Base-by-base conservation (phyloP, 106 monocot genomes). In the Dioscorea zingiberensis region DNA sequence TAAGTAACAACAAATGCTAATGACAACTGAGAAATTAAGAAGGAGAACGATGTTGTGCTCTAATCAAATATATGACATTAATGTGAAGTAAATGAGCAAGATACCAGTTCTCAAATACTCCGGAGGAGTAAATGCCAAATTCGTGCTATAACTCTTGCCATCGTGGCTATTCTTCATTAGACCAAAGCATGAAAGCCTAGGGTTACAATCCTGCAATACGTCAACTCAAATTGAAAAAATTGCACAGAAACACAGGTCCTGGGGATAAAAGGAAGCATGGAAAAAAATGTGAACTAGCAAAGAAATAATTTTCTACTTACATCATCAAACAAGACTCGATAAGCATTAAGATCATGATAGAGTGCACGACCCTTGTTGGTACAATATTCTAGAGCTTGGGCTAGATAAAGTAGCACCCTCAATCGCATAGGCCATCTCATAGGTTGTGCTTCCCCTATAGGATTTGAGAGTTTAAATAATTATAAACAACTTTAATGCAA, bases 361-460 rank as follows among this genome's bases (percentile, higher is more conserved):
- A 94, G 86, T 55, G 83, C 83, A 60, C 93, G 85, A 13, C 89
- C 93, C 60, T 73, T 89, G 73, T 60, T 79, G 45, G 76, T 86
- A 53, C 89, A 89, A 74, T 94, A 94, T 64, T 94, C 89, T 57
- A 94, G 70, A 58, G 93, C 93, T 67, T 89, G 76, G 30, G 93
- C 81, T 18, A 94, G 74, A 84, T 81, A 82, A n/a, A 89, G 72
- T 48, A 83, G 81, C 46, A 94, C 93, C 64, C 93, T 78, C 63
- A 94, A 72, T 65, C 93, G 76, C 93, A 94, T 94, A 30, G 86
- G 69, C 93, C 89, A 94, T 79, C 81, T 89, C 93, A 94, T 93
- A n/a, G 93, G 85, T 47, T 89, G 86, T 4, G 78, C 44, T 62
- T 94, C 93, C 93, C 93, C 93, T 94, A 26, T 18, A 72, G 27